Evolutionary conservation across 768 basidiomycete genomes (phyloP).

Genomic region (Candolleomyces aberdarensis): DNA sequence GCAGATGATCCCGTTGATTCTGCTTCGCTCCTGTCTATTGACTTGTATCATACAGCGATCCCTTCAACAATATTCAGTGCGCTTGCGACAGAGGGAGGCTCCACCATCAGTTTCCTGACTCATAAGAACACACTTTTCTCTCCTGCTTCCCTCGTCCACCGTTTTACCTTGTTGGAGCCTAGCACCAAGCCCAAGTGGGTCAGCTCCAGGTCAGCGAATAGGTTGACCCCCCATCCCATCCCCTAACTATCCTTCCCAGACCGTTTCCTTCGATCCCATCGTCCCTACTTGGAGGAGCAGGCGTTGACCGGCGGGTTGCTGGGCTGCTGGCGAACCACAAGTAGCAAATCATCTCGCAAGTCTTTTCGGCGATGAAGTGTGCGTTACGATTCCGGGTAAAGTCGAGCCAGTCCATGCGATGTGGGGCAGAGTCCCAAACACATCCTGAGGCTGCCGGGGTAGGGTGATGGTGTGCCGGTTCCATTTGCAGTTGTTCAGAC

Average conservation of each 20-base stretch:
- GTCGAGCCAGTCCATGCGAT: conserved; percentile 69
- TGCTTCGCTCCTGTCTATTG: conserved; percentile 45
- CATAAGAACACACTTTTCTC: not conserved
- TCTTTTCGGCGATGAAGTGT: conserved; percentile 81
- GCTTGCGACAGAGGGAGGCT: conserved; percentile 74
- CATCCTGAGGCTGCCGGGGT: conserved; percentile 6
- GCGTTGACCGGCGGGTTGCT: conserved; percentile 15
- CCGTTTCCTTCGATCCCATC: not conserved
- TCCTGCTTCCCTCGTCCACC: conserved; percentile 51
- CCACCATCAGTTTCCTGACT: conserved; percentile 52
- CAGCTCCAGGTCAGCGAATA: conserved; percentile 21
- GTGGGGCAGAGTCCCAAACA: conserved; percentile 16
- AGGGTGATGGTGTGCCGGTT: not conserved
- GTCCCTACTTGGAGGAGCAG: conserved; percentile 33
- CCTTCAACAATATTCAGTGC: conserved; percentile 52
- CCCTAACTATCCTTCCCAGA: not conserved
- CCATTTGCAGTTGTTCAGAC: not conserved
- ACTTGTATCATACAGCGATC: conserved; percentile 65
- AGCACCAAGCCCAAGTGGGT: conserved; percentile 56
- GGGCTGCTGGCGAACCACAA: conserved; percentile 75
- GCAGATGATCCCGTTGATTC: conserved; percentile 21
- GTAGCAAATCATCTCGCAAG: conserved; percentile 92
- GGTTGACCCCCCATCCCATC: conserved; percentile 11
- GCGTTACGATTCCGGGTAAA: conserved; percentile 62
- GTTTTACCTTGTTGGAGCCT: conserved; percentile 84